These are phyloP conservation scores for Bacidia rubella DNA, from an alignment of 495 filamentous ascomycete genomes.

Conservation along the genomic window DNA sequence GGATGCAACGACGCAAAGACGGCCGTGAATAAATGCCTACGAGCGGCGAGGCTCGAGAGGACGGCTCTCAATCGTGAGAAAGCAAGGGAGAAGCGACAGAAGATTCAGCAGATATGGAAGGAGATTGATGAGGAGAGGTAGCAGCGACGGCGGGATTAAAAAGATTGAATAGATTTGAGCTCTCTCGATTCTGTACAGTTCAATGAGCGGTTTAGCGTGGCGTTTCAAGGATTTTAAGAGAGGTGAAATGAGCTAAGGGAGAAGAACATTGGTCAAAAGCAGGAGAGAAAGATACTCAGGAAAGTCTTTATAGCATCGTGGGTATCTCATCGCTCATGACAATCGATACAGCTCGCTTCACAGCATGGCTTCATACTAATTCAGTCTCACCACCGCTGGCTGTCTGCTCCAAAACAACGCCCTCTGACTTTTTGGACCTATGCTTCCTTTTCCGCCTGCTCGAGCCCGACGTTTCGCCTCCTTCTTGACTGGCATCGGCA, in stretches of 20 bases:
- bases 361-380: background rate
- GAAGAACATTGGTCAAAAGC: background rate
- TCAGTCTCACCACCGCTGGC: conserved; percentile 13
- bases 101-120: conserved; percentile 61
- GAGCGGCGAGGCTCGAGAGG: conserved; percentile 60
- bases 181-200: no score
- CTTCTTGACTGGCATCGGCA: conserved; percentile 15
- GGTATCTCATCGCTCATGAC: background rate
- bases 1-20: conserved; percentile 80
- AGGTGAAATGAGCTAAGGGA: conserved; percentile 12
- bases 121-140: conserved; percentile 67
- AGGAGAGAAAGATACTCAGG: background rate
- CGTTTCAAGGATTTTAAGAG: no score
- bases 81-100: conserved; percentile 52
- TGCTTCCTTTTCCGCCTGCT: conserved; percentile 37
- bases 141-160: no score
- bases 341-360: background rate
- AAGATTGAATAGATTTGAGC: no score
- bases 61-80: conserved; percentile 62
- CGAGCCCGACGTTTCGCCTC: conserved; percentile 20
- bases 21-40: conserved; percentile 68
- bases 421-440: conserved; percentile 13
- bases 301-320: background rate
- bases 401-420: conserved; percentile 7
- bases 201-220: no score